phyloP scores from a whole-genome alignment of 371 early-diverging fungal species.

The Choanephora cucurbitarum region DNA sequence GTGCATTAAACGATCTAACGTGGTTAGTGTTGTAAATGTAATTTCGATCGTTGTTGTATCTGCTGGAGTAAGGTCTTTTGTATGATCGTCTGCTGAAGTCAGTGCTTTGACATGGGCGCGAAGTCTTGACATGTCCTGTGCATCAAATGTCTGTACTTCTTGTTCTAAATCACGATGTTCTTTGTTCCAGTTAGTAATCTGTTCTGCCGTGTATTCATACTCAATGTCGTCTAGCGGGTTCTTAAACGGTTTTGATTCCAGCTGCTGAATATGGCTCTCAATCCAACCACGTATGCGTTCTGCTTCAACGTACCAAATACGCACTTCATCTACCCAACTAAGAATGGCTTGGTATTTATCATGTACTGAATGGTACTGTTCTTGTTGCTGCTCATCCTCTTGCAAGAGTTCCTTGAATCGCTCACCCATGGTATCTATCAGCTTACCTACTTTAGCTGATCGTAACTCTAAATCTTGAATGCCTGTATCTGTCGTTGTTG shows the following conservation, averaged over 20 bases:
- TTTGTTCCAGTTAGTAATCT: conserved; percentile 31
- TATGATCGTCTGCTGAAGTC: conserved; percentile 25
- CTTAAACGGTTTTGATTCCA: conserved; percentile 22
- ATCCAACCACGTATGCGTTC: conserved; percentile 51
- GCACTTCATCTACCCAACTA: conserved; percentile 54
- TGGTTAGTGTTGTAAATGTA: conserved; percentile 49
- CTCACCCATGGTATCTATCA: conserved; percentile 16
- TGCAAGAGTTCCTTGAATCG: conserved; percentile 15
- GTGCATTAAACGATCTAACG: conserved; percentile 50
- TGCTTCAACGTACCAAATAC: conserved; percentile 54
- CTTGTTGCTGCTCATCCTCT: conserved; percentile 2
- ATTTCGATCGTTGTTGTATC: conserved; percentile 60
- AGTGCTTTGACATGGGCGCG: conserved; percentile 54
- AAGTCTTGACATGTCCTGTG: conserved; percentile 53
- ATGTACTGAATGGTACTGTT: conserved; percentile 17
- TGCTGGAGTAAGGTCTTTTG: conserved; percentile 49
- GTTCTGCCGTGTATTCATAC: conserved; percentile 23
- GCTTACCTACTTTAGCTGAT: conserved; percentile 18
- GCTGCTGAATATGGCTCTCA: conserved; percentile 34
- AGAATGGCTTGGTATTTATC: conserved; percentile 38
- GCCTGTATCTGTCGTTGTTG: conserved; percentile 39
- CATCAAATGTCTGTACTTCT: conserved; percentile 35
- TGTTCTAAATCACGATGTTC: conserved; percentile 15
- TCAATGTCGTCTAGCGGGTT: conserved; percentile 32
- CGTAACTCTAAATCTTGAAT: conserved; percentile 41